Percentiles rank a stretch among this genome's conserved stretches.
Evolutionary conservation across 805 yeast genomes (phyloP).

Genomic region (Debaryomyces castellii): DNA sequence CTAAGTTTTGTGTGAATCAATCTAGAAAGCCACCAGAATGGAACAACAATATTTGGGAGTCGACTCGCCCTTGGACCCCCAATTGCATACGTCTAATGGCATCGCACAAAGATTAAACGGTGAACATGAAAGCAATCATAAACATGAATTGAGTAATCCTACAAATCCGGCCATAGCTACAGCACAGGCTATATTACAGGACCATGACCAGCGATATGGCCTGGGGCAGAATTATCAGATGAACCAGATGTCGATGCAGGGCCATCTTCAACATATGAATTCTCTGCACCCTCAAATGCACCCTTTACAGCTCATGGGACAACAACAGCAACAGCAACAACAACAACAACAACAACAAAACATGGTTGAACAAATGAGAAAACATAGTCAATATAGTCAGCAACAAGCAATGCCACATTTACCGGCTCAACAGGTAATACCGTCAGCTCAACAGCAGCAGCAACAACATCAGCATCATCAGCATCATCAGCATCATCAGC

Average conservation of each 20-base stretch:
- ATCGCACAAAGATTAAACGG: constrained; percentile 1
- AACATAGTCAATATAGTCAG: constrained; percentile 1
- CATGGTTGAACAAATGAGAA: constrained; percentile 1
- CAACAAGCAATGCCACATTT: background rate
- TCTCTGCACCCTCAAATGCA: constrained; percentile 5
- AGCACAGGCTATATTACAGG: constrained; percentile 15
- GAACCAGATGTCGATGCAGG: constrained; percentile 1
- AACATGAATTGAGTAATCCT: constrained; percentile 10
- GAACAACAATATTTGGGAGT: constrained; percentile 18
- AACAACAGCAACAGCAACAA: constrained; percentile 7
- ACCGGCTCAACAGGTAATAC: background rate
- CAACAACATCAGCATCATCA: constrained; percentile 4
- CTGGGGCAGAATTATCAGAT: constrained; percentile 9
- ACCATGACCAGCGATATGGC: constrained; percentile 7
- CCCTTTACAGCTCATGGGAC: constrained; percentile 10
- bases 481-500: constrained; percentile 3
- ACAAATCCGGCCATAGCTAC: constrained; percentile 14
- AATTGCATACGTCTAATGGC: constrained; percentile 9
- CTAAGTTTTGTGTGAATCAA: background rate
- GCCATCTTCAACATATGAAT: constrained; percentile 4
- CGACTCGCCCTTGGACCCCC: constrained; percentile 16
- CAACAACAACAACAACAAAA: constrained; percentile 13
- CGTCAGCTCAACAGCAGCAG: background rate
- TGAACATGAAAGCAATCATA: constrained; percentile 4
- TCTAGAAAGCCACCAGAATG: constrained; percentile 5